Conservation (phyloP, 768 basidiomycete genomes). For the Suillus discolor region DNA sequence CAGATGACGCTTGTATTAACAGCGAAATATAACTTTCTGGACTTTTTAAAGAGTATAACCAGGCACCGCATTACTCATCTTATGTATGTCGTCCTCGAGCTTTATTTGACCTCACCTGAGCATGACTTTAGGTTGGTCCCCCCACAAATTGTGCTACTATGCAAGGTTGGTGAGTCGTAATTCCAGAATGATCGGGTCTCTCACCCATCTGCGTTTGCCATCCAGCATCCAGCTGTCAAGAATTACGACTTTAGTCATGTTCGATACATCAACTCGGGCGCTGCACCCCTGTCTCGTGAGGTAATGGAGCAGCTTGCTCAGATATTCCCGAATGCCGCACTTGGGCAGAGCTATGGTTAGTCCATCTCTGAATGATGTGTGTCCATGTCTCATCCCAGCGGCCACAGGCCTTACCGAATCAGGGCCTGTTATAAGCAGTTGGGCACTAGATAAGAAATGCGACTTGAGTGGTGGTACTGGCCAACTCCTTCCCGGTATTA, state of each 20-base stretch:
- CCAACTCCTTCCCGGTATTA: conserved; percentile 56
- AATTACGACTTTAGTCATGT: conserved; percentile 42
- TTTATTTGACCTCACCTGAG: not conserved
- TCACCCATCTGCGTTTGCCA: conserved; percentile 1
- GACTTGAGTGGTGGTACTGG: conserved; percentile 57
- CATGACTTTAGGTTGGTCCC: conserved; percentile 41
- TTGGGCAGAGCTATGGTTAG: conserved; percentile 63
- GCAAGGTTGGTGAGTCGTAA: conserved; percentile 40
- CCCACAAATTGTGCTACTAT: conserved; percentile 51
- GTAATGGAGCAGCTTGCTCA: conserved; percentile 47
- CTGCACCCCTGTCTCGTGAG: conserved; percentile 58
- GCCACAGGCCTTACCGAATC: conserved; percentile 66
- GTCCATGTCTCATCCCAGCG: not conserved
- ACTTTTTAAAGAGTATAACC: conserved; percentile 48
- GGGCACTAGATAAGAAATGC: conserved; percentile 47
- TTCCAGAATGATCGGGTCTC: not conserved
- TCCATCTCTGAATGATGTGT: not conserved
- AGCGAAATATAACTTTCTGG: conserved; percentile 45
- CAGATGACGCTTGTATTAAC: conserved; percentile 56
- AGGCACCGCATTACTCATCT: conserved; percentile 50
- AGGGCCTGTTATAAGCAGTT: conserved; percentile 50
- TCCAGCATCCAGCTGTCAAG: conserved; percentile 43
- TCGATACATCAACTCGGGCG: conserved; percentile 44
- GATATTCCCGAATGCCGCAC: conserved; percentile 48
- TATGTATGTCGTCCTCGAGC: conserved; percentile 18